Evolutionary conservation across 116 monocot genomes (phyloP).

Genomic region (Papilionanthe hybrid): DNA sequence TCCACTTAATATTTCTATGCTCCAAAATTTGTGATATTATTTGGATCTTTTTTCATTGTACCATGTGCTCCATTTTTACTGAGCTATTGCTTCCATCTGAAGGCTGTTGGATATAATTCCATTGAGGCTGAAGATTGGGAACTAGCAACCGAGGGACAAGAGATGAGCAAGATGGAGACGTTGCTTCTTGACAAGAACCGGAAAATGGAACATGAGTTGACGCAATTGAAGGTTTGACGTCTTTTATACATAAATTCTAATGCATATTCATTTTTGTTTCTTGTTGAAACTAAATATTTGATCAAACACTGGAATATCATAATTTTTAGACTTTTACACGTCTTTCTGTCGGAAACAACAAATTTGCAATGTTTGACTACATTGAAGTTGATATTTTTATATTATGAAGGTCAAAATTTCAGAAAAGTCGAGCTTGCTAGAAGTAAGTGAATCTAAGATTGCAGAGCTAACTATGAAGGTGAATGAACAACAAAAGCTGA

Average conservation of each 20-base stretch:
- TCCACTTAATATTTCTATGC: neutral
- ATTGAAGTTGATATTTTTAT: neutral
- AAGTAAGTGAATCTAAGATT: slow-evolving; percentile 64
- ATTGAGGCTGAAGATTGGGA: slow-evolving; percentile 99
- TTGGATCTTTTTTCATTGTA: neutral
- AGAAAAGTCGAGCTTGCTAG: slow-evolving; percentile 64
- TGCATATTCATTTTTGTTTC: neutral
- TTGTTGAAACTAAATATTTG: neutral
- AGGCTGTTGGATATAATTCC: slow-evolving; percentile 99
- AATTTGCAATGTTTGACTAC: neutral
- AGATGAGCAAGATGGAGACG: slow-evolving; percentile 98
- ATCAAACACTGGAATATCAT: neutral
- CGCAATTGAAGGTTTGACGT: slow-evolving; percentile 76
- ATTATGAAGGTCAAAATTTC: slow-evolving; percentile 77
- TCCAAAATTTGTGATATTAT: neutral
- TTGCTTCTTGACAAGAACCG: slow-evolving; percentile 93
- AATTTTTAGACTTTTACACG: neutral
- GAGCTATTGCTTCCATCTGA: slow-evolving; percentile 3
- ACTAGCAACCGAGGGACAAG: slow-evolving; percentile 80
- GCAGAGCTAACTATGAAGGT: slow-evolving; percentile 62
- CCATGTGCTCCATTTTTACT: neutral
- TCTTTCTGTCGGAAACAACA: neutral
- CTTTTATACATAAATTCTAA: slow-evolving; percentile 9
- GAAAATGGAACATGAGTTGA: slow-evolving; percentile 98
- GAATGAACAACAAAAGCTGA: slow-evolving; percentile 88